Conservation (phyloP, 768 basidiomycete species). For the Kondoa malvinella region DNA sequence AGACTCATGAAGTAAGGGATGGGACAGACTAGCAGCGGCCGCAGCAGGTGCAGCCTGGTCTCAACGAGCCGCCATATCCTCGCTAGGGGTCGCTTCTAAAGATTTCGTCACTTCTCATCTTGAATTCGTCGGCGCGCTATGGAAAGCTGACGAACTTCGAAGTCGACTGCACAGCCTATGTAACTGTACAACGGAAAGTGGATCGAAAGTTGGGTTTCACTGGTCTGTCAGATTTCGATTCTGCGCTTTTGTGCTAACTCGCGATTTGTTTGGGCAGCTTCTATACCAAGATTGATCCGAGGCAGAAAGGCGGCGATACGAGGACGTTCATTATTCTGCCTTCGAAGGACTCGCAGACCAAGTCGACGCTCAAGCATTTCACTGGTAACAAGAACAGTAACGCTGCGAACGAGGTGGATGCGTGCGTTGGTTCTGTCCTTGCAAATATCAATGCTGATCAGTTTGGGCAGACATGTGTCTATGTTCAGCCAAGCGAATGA, state of each 20-base stretch:
- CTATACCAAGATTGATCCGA: background rate
- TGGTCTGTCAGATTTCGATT: background rate
- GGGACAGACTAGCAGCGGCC: background rate
- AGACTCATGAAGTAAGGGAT: background rate
- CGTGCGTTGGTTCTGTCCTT: background rate
- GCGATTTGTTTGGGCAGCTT: background rate
- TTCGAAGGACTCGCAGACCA: background rate
- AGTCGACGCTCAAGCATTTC: background rate
- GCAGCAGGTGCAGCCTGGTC: constrained; percentile 3
- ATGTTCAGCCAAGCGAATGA: background rate
- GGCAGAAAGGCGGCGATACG: background rate
- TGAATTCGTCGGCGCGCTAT: constrained; percentile 6
- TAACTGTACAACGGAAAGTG: background rate
- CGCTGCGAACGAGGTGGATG: constrained; percentile 3
- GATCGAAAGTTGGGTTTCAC: background rate
- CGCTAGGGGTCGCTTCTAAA: background rate
- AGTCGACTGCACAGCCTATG: background rate
- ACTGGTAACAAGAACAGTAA: background rate
- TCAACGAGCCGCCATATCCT: background rate
- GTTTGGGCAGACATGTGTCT: background rate
- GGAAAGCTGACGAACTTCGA: background rate
- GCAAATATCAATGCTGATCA: background rate
- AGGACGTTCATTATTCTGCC: constrained; percentile 6
- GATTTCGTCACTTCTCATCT: constrained; percentile 5
- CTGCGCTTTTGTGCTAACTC: background rate